These are phyloP conservation scores for Apocynum venetum DNA, from an alignment of 257 asterid species.

Conservation along the genomic window DNA sequence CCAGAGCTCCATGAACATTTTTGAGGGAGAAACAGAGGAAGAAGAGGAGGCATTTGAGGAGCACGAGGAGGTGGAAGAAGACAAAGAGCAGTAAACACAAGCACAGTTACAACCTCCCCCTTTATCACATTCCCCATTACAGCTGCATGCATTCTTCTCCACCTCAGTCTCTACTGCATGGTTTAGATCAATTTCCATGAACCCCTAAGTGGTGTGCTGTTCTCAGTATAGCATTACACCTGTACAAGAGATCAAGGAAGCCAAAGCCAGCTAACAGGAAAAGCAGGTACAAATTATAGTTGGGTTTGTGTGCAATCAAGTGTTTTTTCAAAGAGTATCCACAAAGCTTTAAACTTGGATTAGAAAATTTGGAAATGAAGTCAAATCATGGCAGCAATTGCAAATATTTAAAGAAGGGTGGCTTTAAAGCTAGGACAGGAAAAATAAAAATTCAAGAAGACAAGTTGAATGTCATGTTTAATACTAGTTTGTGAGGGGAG, in stretches of 20 bases:
- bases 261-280: conserved; percentile 15
- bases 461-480: conserved; percentile 11
- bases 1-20: conserved; percentile 86
- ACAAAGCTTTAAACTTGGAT: conserved; percentile 25
- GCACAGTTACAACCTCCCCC: conserved; percentile 30
- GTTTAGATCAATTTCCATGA: conserved; percentile 94
- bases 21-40: conserved; percentile 36
- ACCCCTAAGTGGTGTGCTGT: conserved; percentile 17
- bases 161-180: conserved; percentile 56
- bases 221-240: conserved; percentile 25
- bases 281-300: conserved; percentile 16
- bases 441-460: conserved; percentile 25
- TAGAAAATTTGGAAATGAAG: conserved; percentile 24
- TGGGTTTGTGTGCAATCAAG: conserved; percentile 23
- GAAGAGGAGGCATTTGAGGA: conserved; percentile 62
- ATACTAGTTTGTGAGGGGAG: conserved; percentile 15
- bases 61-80: conserved; percentile 57
- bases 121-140: conserved; percentile 63
- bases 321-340: conserved; percentile 23
- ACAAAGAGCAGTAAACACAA: conserved; percentile 41
- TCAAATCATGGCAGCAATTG: conserved; percentile 31
- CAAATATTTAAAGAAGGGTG: conserved; percentile 36
- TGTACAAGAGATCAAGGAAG: conserved; percentile 8
- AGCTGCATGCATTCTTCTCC: conserved; percentile 52
- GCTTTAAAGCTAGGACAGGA: conserved; percentile 47